phyloP scores from a whole-genome alignment of 345 rosid genomes.

The Carallia brachiata region DNA sequence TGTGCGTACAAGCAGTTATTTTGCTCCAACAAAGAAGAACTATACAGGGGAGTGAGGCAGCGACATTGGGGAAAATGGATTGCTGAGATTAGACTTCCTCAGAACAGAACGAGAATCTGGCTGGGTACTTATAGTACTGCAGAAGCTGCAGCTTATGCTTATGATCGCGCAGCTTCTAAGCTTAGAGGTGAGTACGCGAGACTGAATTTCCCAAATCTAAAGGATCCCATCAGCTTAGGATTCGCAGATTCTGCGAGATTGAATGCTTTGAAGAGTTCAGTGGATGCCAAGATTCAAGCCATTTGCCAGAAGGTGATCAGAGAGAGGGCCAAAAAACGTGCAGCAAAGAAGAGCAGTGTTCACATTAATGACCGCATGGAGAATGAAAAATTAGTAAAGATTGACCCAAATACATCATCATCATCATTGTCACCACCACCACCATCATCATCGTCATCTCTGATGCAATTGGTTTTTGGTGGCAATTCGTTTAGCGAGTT shows the following conservation, averaged over 20 bases:
- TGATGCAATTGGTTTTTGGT: constrained; percentile 20
- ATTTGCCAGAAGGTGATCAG: constrained; percentile 71
- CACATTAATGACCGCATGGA: not conserved
- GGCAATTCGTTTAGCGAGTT: constrained; percentile 42
- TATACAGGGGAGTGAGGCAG: constrained; percentile 97
- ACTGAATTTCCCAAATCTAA: constrained; percentile 71
- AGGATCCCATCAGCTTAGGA: constrained; percentile 59
- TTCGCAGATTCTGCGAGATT: constrained; percentile 53
- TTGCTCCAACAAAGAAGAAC: constrained; percentile 52
- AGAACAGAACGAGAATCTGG: constrained; percentile 94
- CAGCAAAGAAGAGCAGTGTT: constrained; percentile 30
- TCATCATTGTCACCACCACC: constrained; percentile 31
- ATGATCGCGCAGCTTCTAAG: constrained; percentile 90
- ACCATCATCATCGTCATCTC: constrained; percentile 11
- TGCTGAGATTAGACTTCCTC: constrained; percentile 92
- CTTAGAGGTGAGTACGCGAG: constrained; percentile 90
- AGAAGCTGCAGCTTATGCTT: constrained; percentile 88
- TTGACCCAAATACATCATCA: constrained; percentile 28
- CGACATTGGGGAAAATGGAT: constrained; percentile 99
- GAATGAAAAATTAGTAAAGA: constrained; percentile 18
- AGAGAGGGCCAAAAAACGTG: constrained; percentile 55
- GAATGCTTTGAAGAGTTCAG: constrained; percentile 54
- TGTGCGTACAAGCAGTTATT: constrained; percentile 17
- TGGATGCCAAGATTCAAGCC: constrained; percentile 85
- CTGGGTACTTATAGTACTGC: constrained; percentile 84